These are phyloP conservation scores for Botrytis hyacinthi DNA, from an alignment of 2,329 filamentous ascomycete species.

Conservation along the genomic window DNA sequence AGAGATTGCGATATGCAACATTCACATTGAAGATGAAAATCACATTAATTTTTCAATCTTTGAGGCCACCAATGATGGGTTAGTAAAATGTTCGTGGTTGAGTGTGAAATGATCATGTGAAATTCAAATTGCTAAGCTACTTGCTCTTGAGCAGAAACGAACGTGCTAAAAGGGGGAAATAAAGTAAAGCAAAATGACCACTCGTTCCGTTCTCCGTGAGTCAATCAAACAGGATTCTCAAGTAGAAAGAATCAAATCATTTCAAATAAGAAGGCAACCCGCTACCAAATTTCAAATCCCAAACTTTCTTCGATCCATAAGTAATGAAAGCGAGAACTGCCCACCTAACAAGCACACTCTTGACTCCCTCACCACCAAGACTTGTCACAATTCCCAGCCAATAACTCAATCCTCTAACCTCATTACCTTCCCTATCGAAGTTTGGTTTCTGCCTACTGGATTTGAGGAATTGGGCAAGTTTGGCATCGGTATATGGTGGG, in stretches of 20 bases:
- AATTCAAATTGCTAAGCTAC: not conserved
- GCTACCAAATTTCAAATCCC: conserved; percentile 10
- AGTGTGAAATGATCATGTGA: not conserved
- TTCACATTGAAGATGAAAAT: not conserved
- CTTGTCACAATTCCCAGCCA: conserved; percentile 52
- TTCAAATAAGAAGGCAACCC: conserved; percentile 20
- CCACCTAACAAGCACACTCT: conserved; percentile 19
- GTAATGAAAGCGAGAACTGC: conserved; percentile 15
- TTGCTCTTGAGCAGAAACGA: not conserved
- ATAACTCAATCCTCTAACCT: conserved; percentile 51
- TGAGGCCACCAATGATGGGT: not conserved
- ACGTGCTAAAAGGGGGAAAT: not conserved
- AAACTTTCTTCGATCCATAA: conserved; percentile 18
- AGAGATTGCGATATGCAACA: conserved; percentile 20
- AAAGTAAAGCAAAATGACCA: not conserved
- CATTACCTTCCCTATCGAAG: conserved; percentile 60
- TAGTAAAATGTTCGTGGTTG: not conserved
- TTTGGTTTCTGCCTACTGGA: conserved; percentile 51
- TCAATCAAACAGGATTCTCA: not conserved
- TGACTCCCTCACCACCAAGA: conserved; percentile 49
- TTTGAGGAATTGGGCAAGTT: conserved; percentile 46
- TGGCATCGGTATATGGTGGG: conserved; percentile 54
- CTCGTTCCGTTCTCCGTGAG: not conserved
- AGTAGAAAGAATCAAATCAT: not conserved
- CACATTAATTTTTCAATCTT: not conserved